Base-by-base conservation (phyloP, 2,329 filamentous ascomycete genomes). In the Lasiodiplodia citricola region DNA sequence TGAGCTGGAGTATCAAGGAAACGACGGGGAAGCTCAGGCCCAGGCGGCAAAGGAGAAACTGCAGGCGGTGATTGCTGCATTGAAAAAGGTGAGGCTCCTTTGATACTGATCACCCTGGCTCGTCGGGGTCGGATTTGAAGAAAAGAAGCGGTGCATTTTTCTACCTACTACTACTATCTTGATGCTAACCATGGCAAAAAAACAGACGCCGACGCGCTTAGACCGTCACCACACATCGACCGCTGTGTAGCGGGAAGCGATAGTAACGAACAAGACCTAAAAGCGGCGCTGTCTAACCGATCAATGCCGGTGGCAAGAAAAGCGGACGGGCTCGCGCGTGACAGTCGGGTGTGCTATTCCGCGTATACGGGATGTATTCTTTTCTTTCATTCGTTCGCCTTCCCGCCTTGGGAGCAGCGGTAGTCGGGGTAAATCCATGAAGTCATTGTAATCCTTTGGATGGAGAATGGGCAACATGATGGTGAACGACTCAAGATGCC, bases 11-110 rank as follows among this genome's bases (percentile, higher is more conserved):
- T 35, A 37, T 1, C 21, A 31, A 4, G 55, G 37, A 4, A n/a
- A 44, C 18, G 18, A 50, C 2, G 55, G 8, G 35, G 41, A 38
- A n/a, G 13, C n/a, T 2, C 31, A 25, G 31, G 31, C n/a, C 18
- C 44, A 66, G 14, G 52, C 14, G 47, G 63, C 25, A 37, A 51
- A 37, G 41, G 16, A 5, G 64, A 66, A 51, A 35, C 31, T 66
- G 23, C 44, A 38, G 51, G 51, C 16, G 3, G 35, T 58, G 44
- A 18, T 66, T 47, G 41, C 23, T 2, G 64, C 25, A 18, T 47
- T 66, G 55, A 51, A 31, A 31, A 66, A 56, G 64, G 64, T 66
- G 31, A 28, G 63, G 35, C 13, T 41, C 21, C 11, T n/a, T 47
- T 21, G 44, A 21, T 47, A n/a, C 4, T 21, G 44, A 31, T 4